Evolutionary conservation across 1,284 basidiomycete genomes (phyloP), one percentile per base, ranked within the genome.

Genomic region (Microbotryum lychnidis-dioicae): DNA sequence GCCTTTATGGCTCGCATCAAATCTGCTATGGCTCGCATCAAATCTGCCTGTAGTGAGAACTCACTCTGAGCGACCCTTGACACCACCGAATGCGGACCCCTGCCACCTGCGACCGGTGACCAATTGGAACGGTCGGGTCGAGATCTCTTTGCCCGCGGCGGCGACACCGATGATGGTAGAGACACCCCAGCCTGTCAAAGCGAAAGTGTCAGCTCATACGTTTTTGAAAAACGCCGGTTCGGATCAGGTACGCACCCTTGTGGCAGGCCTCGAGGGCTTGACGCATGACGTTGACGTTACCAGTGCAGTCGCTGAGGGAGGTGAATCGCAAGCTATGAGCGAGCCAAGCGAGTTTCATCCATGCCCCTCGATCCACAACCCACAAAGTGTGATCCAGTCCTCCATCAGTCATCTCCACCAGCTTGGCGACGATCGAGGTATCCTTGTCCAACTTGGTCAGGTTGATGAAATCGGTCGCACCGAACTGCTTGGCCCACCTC

Each of bases 391-490:
- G 97, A 78, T 99, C 96, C 46, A 97, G 81, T 33, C 96, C 96
- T 47, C 96, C 96, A 73, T 98, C 96, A 23, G 93, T 98, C 70
- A 92, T 83, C 72, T 94, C 89, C 61, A 97, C 80, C 33, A 99
- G 82, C 73, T 91, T 77, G 64, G 97, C 91, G 69, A 94, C 91
- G 68, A 97, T 89, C 60, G 82, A 82, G 75, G 83, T 86, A 48
- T 87, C 89, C 69, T 86, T 83, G 6, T 84, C 81, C 7, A 97
- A 80, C 64, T 85, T 77, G 14, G 77, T 76, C 9, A 94, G 89
- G 79, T 97, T 94, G 73, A 98, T 77, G 75, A 97, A 98, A 53
- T 98, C 93, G 54, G 87, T 91, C n/a, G 94, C 96, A 63, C 94
- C 94, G 75, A 98, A 94, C 78, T 91, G 89, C 75, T 80, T 82